These are phyloP conservation scores for Olyra latifolia DNA, from an alignment of 176 grass and related monocot genomes.

Conservation along the genomic window DNA sequence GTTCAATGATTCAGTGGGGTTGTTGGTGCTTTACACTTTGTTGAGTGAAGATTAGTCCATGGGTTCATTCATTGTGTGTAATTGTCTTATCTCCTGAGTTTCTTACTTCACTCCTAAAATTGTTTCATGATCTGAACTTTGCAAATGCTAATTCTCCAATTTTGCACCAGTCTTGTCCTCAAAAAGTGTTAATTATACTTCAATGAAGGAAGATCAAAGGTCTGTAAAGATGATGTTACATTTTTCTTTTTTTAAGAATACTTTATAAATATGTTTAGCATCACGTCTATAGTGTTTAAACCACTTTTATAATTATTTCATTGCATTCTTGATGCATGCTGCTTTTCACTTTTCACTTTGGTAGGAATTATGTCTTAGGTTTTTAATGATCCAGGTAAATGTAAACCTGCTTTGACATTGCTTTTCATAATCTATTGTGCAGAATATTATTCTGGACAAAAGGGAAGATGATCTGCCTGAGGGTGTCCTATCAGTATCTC, in stretches of 20 bases:
- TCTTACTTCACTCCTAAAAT: conserved; percentile 2
- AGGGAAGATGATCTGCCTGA: conserved; percentile 85
- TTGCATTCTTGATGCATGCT: not conserved
- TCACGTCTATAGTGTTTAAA: not conserved
- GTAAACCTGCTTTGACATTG: conserved; percentile 17
- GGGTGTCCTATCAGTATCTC: conserved; percentile 79
- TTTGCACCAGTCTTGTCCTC: not conserved
- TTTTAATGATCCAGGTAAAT: conserved; percentile 7
- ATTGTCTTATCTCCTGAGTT: conserved; percentile 1
- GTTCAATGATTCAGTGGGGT: conserved; percentile 1
- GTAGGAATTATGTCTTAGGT: conserved; percentile 23
- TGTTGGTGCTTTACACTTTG: not conserved
- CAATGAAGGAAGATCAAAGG: not conserved
- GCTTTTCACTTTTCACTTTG: not conserved
- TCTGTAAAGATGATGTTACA: conserved; percentile 15
- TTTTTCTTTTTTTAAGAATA: conserved; percentile 2
- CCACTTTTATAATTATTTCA: not conserved
- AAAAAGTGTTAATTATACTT: conserved; percentile 23
- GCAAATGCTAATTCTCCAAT: not conserved
- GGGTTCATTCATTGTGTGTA: not conserved
- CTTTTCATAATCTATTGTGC: conserved; percentile 38
- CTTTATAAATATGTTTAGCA: conserved; percentile 1
- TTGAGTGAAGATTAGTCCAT: conserved; percentile 16
- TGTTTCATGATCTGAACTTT: not conserved
- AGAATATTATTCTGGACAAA: conserved; percentile 77